A percentile compares a stretch with the other conserved stretches of the same genome.
Evolutionary conservation across 2,329 filamentous ascomycete species (phyloP).

Genomic region (Albifimbria verrucaria): DNA sequence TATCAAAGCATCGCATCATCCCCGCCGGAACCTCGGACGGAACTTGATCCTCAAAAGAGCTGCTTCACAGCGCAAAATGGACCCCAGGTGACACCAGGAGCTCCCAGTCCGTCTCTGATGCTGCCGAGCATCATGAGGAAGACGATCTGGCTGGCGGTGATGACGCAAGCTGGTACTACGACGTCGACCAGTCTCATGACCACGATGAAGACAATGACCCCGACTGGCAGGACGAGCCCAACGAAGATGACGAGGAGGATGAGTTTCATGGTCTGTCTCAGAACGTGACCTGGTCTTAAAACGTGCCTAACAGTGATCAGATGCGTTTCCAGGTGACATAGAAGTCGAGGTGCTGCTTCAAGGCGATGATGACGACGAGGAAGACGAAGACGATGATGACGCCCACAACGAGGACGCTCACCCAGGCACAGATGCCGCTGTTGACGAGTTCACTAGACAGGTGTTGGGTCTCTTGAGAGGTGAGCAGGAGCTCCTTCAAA

Average conservation of each 20-base stretch:
- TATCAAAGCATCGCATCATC: background rate
- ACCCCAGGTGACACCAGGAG: background rate
- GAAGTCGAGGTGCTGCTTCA: conserved; percentile 18
- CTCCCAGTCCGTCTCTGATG: background rate
- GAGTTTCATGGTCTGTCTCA: conserved; percentile 16
- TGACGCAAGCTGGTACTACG: background rate
- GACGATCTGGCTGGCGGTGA: background rate
- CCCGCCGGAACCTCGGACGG: background rate
- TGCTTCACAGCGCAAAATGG: background rate
- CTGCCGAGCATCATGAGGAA: background rate
- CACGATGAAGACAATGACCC: conserved; percentile 23
- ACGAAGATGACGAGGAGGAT: conserved; percentile 20
- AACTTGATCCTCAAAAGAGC: no score
- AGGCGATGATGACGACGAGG: conserved; percentile 19
- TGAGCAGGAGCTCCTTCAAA: conserved; percentile 8
- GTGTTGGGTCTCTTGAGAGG: conserved; percentile 28
- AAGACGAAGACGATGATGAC: conserved; percentile 21
- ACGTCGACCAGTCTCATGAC: conserved; percentile 2
- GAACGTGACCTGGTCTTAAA: background rate
- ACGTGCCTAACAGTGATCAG: conserved; percentile 2
- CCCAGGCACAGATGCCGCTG: conserved; percentile 14
- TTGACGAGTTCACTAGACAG: conserved; percentile 31
- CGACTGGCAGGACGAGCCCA: conserved; percentile 22
- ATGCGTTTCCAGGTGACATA: conserved; percentile 11
- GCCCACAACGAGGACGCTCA: conserved; percentile 11